phyloP scores from a whole-genome alignment of 495 filamentous ascomycete genomes.

The Podospora australis region DNA sequence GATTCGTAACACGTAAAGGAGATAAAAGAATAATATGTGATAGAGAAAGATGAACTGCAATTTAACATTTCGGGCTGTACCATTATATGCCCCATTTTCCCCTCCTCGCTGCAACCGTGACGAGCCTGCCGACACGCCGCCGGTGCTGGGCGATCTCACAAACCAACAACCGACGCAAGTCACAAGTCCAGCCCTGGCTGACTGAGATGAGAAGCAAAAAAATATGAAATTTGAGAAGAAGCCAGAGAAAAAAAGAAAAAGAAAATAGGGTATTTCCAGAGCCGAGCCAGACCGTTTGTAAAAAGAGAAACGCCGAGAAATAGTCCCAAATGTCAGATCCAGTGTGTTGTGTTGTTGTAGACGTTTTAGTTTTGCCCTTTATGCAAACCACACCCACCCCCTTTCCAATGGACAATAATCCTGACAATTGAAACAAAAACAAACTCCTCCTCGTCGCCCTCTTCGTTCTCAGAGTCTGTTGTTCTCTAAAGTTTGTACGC shows the following conservation, averaged over 20 bases:
- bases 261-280: background rate
- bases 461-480: background rate
- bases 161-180: background rate
- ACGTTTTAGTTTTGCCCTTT: too few relatives aligned
- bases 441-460: background rate
- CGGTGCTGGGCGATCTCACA: background rate
- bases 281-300: background rate
- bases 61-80: too few relatives aligned
- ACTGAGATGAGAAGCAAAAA: background rate
- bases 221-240: background rate
- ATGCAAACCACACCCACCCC: background rate
- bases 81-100: too few relatives aligned
- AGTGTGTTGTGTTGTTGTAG: too few relatives aligned
- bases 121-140: too few relatives aligned
- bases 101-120: too few relatives aligned
- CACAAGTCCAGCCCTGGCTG: background rate
- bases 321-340: too few relatives aligned
- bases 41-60: too few relatives aligned
- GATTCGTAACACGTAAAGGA: too few relatives aligned
- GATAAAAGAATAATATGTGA: too few relatives aligned
- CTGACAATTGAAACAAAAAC: background rate
- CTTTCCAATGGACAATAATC: background rate
- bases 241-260: background rate
- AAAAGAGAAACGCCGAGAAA: too few relatives aligned
- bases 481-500: too few relatives aligned